Base-by-base conservation (phyloP, 1,284 basidiomycete species). In the Heliocybe sulcata region DNA sequence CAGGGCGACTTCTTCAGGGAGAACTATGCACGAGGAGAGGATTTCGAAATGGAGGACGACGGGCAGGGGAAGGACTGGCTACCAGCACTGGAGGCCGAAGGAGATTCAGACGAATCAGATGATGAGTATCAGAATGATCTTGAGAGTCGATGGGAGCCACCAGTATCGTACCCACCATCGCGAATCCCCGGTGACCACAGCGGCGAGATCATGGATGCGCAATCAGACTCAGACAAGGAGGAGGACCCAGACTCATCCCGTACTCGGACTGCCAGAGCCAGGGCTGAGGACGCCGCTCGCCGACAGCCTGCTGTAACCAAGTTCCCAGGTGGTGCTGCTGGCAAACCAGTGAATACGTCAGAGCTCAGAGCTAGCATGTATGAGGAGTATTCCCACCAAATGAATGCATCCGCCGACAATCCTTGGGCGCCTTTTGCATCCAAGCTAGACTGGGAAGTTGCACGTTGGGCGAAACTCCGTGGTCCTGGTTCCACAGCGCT, bases 401-500 rank as follows among this genome's bases (percentile, higher is more conserved):
- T 35, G 33, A 16, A 9, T 16, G 38, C 8, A n/a, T 42, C 38
- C 16, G 12, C 38, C 6, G 38, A 25, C 2, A 61, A 59, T 55
- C 23, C 45, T 1, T 62, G 60, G 29, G 54, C 59, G 14, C 63
- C 63, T 1, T 65, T 64, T 51, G 35, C 31, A 2, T 60, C 62
- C 3, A 49, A 58, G 31, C 11, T 59, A 4, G 61, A 64, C 19
- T 65, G 60, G 60, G 57, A 60, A 12, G 27, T 64, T 23, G 61
- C 58, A 2, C 38, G 51, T 25, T 63, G 62, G 62, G 62, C 60
- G 1, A 64, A 64, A 51, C 45, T 60, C 1, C 55, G 56, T 9
- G 60, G 62, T 10, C 58, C 58, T 10, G 59, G 63, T 2, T 58
- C 61, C 9, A 64, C 58, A 6, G 60, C 64, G 11, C 35, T 64